Evolutionary conservation across 2,329 filamentous ascomycete species (phyloP).

Genomic region (Chaetoscypha palmicola): DNA sequence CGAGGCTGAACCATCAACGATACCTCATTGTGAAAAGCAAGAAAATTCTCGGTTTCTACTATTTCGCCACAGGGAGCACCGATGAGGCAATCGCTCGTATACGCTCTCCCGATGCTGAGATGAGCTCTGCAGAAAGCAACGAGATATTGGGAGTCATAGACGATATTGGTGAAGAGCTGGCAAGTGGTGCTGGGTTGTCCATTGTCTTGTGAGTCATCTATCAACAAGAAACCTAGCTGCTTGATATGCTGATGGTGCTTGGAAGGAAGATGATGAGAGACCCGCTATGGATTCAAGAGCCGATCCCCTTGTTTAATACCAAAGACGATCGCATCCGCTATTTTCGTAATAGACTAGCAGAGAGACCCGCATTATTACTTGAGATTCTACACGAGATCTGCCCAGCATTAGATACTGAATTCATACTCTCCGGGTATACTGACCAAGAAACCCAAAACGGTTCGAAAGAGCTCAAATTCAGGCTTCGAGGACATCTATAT

Average conservation of each 20-base stretch:
- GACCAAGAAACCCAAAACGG: neutral
- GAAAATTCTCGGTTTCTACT: neutral
- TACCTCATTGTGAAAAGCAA: too few species aligned
- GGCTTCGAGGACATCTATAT: neutral
- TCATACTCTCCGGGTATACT: neutral
- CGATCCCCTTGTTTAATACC: neutral
- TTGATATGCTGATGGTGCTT: neutral
- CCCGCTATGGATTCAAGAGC: neutral
- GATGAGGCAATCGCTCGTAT: neutral
- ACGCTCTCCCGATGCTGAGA: neutral
- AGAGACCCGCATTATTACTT: neutral
- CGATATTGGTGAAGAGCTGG: neutral
- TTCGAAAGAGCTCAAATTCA: neutral
- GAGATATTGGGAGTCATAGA: too few species aligned
- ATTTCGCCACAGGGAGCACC: neutral
- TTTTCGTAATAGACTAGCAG: neutral
- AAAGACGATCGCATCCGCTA: neutral
- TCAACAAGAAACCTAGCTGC: neutral
- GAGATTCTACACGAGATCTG: neutral
- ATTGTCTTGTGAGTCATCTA: neutral
- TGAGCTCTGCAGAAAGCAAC: neutral
- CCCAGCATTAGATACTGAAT: neutral
- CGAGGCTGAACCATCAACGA: too few species aligned
- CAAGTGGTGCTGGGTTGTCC: neutral
- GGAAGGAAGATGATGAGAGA: neutral